A percentile compares a stretch with the other conserved stretches of the same genome.
Conservation (phyloP, 2,329 filamentous ascomycete genomes). For the Xylaria sp. region DNA sequence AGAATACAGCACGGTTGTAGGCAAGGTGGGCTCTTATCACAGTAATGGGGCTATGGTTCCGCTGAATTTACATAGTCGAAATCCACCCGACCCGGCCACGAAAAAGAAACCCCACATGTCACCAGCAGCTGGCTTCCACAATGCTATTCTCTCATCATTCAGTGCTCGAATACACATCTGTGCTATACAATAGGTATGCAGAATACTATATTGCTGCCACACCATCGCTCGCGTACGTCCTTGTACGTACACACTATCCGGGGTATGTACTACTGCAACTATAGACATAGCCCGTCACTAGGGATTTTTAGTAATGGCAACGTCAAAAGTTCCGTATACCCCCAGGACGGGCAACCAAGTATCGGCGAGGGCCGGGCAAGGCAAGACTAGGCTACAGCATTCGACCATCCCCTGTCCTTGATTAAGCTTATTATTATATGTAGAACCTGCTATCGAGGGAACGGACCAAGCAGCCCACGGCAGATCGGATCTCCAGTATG, state of each 20-base stretch:
- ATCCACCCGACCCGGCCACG: slow-evolving; percentile 14
- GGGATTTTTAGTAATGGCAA: not conserved
- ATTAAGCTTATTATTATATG: not conserved
- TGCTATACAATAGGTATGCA: too few species aligned
- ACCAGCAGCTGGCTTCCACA: not conserved
- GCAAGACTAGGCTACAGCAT: not conserved
- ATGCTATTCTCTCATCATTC: not conserved
- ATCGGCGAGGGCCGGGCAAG: not conserved
- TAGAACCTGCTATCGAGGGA: not conserved
- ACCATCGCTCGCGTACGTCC: not conserved
- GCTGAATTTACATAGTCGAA: slow-evolving; percentile 14
- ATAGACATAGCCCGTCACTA: not conserved
- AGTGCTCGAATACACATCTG: too few species aligned
- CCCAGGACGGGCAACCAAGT: not conserved
- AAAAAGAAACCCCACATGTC: slow-evolving; percentile 19
- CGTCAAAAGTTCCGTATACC: not conserved
- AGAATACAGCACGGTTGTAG: slow-evolving; percentile 8
- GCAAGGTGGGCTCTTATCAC: slow-evolving; percentile 18
- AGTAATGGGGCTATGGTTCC: slow-evolving; percentile 23
- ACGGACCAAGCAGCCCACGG: not conserved
- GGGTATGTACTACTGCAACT: too few species aligned
- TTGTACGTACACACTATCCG: not conserved
- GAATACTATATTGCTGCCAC: not conserved
- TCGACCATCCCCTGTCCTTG: not conserved
- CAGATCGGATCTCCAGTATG: slow-evolving; percentile 10